Conservation (phyloP, 805 yeast genomes). For the Millerozyma miso region DNA sequence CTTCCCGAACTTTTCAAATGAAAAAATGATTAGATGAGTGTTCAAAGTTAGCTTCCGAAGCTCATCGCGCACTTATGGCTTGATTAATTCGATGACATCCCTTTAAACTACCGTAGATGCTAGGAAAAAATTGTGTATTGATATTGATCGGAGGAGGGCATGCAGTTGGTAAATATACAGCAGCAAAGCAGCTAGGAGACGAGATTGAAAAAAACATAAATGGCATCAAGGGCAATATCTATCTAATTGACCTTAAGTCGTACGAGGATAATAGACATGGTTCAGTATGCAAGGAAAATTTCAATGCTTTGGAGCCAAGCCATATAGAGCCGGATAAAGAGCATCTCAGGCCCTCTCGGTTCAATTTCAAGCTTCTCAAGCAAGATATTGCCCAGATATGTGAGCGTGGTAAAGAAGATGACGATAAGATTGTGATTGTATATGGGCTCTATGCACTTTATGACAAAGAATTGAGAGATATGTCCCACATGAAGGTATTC, state of each 20-base stretch:
- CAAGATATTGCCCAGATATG: slow-evolving; percentile 8
- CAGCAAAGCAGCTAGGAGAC: slow-evolving; percentile 32
- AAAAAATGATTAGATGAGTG: too few relatives aligned
- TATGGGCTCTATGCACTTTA: slow-evolving; percentile 81
- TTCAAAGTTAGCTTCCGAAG: background rate
- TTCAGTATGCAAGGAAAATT: background rate
- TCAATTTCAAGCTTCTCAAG: slow-evolving; percentile 29
- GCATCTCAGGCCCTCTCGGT: slow-evolving; percentile 36
- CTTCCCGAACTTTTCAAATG: background rate
- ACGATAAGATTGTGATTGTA: slow-evolving; percentile 38
- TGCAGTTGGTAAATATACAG: slow-evolving; percentile 49
- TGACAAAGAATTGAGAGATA: slow-evolving; percentile 49
- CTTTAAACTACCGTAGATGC: slow-evolving; percentile 1
- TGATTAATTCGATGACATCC: background rate
- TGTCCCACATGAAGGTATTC: slow-evolving; percentile 66
- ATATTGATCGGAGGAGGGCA: slow-evolving; percentile 62
- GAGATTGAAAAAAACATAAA: slow-evolving; percentile 16
- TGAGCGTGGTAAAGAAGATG: slow-evolving; percentile 5
- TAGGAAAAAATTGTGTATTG: slow-evolving; percentile 17
- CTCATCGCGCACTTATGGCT: background rate
- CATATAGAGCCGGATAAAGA: slow-evolving; percentile 4
- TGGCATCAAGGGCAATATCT: slow-evolving; percentile 15
- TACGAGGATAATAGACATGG: slow-evolving; percentile 19
- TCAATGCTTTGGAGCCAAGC: background rate
- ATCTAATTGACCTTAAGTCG: slow-evolving; percentile 42